phyloP scores from a whole-genome alignment of 2,329 filamentous ascomycete genomes.

The Talaromyces sp. region DNA sequence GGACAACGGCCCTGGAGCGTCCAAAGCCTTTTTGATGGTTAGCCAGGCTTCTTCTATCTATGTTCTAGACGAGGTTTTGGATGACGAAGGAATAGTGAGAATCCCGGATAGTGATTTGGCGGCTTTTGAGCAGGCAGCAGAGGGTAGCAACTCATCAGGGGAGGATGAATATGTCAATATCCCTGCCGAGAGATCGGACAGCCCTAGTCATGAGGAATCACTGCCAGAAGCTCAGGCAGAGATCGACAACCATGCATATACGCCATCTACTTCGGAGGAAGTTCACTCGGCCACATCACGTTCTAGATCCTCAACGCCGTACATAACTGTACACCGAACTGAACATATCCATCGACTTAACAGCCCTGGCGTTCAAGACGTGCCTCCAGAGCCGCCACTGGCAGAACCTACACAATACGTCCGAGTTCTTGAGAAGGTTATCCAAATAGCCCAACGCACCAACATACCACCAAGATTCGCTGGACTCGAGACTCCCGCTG shows the following conservation, averaged over 20 bases:
- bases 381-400: neutral
- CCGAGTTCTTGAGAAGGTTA: neutral
- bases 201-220: neutral
- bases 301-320: neutral
- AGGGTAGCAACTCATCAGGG: neutral
- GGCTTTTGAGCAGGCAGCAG: neutral
- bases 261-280: neutral
- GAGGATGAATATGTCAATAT: neutral
- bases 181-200: neutral
- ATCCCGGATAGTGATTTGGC: neutral
- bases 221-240: neutral
- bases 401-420: no score
- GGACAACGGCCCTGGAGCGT: neutral
- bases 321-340: neutral
- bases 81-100: constrained; percentile 2
- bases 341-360: no score
- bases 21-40: neutral
- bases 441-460: constrained; percentile 5
- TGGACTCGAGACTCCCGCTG: neutral
- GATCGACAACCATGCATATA: neutral
- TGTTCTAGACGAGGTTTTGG: constrained; percentile 6
- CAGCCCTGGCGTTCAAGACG: neutral
- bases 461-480: constrained; percentile 19
- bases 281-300: neutral
- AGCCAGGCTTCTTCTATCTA: constrained; percentile 3